Base-by-base conservation (phyloP, 1,284 basidiomycete genomes). In the Boletellus sp. region DNA sequence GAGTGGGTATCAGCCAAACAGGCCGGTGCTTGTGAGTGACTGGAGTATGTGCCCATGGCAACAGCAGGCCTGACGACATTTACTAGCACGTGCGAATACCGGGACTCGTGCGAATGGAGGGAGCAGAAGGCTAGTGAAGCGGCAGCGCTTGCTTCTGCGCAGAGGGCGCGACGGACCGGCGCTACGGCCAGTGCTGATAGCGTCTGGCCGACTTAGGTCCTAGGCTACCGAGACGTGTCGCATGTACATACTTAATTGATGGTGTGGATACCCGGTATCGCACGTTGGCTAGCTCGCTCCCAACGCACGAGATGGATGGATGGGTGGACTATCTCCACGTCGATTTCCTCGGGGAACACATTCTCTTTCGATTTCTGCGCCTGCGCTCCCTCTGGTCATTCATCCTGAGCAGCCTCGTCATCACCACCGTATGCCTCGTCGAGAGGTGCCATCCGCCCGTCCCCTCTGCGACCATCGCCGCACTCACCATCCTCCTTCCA, bases 71-170 rank as follows among this genome's bases (percentile, higher is more conserved):
- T 44, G 54, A 56, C 49, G 21, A 38, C 35, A 10, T 49, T 19
- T 53, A 26, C 26, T 13, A 92, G 86, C 32, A 80, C 82, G 36
- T 95, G 92, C 62, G 91, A 93, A 66, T 94, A 92, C 66, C 71
- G 71, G 42, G 73, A 81, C 1, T 84, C 79, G 12, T 95, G 91
- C 60, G 92, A 94, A 71, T 95, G 91, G 91, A 76, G 90, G 64
- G 83, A 84, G 53, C 68, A 74, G 57, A 89, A 85, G 63, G 84
- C 85, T 4, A 56, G 57, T 36, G 83, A 85, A 59, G 51, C 50
- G 57, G 46, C 13, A 5, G 43, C 15, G n/a, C 30, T 33, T 30
- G 41, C 37, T 30, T 16, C 47, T 7, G 32, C 47, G 32, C 47
- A 44, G 8, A 50, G 24, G 37, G 16, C 13, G 38, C 38, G 28